These are phyloP conservation scores for Diaporthe sp. DNA, from an alignment of 2,329 filamentous ascomycete genomes.

Conservation along the genomic window DNA sequence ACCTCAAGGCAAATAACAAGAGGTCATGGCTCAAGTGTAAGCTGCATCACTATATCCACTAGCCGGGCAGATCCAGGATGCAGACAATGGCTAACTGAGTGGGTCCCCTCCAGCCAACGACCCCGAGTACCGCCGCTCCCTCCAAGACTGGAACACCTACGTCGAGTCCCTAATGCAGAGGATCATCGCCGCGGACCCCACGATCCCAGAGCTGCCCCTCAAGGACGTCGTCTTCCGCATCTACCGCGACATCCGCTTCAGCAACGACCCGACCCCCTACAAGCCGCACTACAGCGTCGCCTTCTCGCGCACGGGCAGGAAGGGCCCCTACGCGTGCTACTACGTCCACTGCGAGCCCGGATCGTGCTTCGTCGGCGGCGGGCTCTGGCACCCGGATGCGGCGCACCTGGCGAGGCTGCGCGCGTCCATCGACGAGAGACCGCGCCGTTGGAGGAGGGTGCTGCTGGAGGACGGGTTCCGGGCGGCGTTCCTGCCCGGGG, in stretches of 20 bases:
- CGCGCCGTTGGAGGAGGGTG: slow-evolving; percentile 76
- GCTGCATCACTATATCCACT: slow-evolving; percentile 37
- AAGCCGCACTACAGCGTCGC: slow-evolving; percentile 90
- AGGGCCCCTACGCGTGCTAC: slow-evolving; percentile 89
- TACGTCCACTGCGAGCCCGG: slow-evolving; percentile 86
- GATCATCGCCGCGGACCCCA: slow-evolving; percentile 80
- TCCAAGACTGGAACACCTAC: slow-evolving; percentile 86
- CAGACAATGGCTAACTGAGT: slow-evolving; percentile 13
- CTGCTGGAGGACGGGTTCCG: slow-evolving; percentile 74
- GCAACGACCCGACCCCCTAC: slow-evolving; percentile 87
- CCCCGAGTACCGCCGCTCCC: slow-evolving; percentile 80
- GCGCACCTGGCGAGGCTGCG: slow-evolving; percentile 76
- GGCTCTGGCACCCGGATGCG: slow-evolving; percentile 84
- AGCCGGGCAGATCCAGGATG: too few relatives aligned
- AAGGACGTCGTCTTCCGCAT: slow-evolving; percentile 92
- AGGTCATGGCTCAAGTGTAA: slow-evolving; percentile 71
- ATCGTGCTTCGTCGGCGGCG: slow-evolving; percentile 81
- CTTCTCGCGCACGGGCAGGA: slow-evolving; percentile 89
- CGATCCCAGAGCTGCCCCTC: slow-evolving; percentile 86
- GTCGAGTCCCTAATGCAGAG: slow-evolving; percentile 79
- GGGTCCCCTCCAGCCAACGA: slow-evolving; percentile 74
- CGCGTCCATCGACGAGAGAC: slow-evolving; percentile 80
- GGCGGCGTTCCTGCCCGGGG: slow-evolving; percentile 73
- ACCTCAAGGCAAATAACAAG: slow-evolving; percentile 72
- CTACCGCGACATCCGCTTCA: slow-evolving; percentile 88